Conservation (phyloP, 495 filamentous ascomycete species). For the Aspergillus indologenus region DNA sequence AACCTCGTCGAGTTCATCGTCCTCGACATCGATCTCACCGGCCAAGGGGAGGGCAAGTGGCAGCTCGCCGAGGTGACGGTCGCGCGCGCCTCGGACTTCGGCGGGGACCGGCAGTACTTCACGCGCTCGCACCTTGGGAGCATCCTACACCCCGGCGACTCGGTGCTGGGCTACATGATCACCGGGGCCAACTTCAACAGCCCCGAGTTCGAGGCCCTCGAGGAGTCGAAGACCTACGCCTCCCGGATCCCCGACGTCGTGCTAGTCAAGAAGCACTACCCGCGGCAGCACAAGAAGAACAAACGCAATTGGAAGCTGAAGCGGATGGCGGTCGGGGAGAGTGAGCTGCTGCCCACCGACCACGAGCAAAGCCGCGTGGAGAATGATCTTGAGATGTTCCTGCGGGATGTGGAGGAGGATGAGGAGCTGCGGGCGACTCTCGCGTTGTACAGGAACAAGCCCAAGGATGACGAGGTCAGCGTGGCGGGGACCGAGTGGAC, state of each 20-base stretch:
- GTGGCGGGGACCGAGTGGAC: slow-evolving; percentile 60
- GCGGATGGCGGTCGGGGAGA: slow-evolving; percentile 87
- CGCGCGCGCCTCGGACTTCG: slow-evolving; percentile 84
- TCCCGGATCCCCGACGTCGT: slow-evolving; percentile 86
- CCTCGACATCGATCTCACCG: slow-evolving; percentile 86
- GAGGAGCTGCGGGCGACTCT: slow-evolving; percentile 78
- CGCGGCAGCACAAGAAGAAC: slow-evolving; percentile 82
- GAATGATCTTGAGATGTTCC: slow-evolving; percentile 91
- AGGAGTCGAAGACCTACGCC: slow-evolving; percentile 63
- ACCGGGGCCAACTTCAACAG: slow-evolving; percentile 91
- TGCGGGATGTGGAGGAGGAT: slow-evolving; percentile 95
- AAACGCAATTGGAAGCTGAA: slow-evolving; percentile 86
- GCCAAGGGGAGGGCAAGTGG: slow-evolving; percentile 73
- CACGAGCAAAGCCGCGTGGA: slow-evolving; percentile 60
- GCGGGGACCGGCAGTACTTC: slow-evolving; percentile 84
- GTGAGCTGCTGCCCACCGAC: slow-evolving; percentile 53
- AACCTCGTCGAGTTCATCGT: slow-evolving; percentile 90
- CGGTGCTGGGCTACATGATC: slow-evolving; percentile 86
- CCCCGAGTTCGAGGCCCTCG: slow-evolving; percentile 72
- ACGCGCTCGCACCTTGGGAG: slow-evolving; percentile 85
- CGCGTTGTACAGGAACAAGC: slow-evolving; percentile 74
- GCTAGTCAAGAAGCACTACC: slow-evolving; percentile 93
- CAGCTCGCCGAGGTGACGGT: slow-evolving; percentile 81
- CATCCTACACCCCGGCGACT: slow-evolving; percentile 85
- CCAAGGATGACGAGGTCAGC: slow-evolving; percentile 39